Conservation (phyloP, 305 asterid species). For the Striga hermonthica region DNA sequence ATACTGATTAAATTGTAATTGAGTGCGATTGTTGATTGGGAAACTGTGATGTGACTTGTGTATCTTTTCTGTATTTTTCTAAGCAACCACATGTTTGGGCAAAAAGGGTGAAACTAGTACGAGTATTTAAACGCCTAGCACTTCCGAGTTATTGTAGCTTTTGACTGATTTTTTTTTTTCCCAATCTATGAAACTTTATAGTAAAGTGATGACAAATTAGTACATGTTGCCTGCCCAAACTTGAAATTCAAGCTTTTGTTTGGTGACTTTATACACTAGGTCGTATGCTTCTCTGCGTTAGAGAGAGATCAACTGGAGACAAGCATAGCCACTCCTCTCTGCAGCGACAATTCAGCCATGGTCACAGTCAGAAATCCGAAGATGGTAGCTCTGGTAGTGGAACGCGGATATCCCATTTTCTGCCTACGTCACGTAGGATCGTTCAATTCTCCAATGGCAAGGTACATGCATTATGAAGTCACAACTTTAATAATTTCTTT, state of each 20-base stretch:
- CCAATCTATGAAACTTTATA: neutral
- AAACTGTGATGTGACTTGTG: neutral
- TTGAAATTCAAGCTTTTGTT: neutral
- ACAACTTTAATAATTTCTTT: conserved; percentile 3
- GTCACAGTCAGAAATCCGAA: conserved; percentile 80
- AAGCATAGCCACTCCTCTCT: conserved; percentile 73
- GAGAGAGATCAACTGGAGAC: conserved; percentile 80
- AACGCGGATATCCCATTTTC: conserved; percentile 88
- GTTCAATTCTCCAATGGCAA: conserved; percentile 95
- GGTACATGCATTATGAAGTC: conserved; percentile 42
- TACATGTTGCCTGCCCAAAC: neutral
- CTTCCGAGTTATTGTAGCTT: neutral
- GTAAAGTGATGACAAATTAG: neutral
- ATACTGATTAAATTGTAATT: neutral
- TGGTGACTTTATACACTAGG: conserved; percentile 36
- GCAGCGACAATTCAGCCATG: conserved; percentile 94
- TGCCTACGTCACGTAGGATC: conserved; percentile 95
- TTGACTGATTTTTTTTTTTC: conserved; percentile 3
- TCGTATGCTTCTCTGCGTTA: conserved; percentile 97
- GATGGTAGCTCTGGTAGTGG: conserved; percentile 75
- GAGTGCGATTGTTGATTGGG: neutral
- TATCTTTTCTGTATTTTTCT: neutral
- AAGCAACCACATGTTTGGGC: neutral
- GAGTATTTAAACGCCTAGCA: neutral
- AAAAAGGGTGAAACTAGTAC: neutral